Percentiles rank a stretch among this genome's conserved stretches.
Evolutionary conservation across 2,329 filamentous ascomycete species (phyloP).

Genomic region (Monosporascus sp.): DNA sequence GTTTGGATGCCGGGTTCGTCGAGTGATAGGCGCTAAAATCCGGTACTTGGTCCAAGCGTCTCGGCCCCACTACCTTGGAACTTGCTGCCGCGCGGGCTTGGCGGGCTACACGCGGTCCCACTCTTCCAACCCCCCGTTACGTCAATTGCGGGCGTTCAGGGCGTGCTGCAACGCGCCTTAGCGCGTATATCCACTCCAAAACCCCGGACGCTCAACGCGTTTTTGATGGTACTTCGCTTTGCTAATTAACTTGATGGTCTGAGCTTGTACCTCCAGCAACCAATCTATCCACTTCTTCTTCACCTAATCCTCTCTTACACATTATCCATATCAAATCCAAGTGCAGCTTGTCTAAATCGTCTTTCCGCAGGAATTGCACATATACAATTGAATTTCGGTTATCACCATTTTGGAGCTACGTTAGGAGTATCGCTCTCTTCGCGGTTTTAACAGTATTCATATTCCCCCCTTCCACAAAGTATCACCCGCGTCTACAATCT

Average conservation of each 20-base stretch:
- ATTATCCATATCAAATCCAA: not conserved
- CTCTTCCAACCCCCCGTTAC: constrained; percentile 12
- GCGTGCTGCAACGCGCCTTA: constrained; percentile 15
- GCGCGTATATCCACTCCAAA: constrained; percentile 19
- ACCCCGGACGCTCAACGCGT: constrained; percentile 11
- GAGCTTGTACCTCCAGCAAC: constrained; percentile 18
- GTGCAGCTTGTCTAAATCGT: not conserved
- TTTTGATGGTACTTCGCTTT: constrained; percentile 16
- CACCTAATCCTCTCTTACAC: not conserved
- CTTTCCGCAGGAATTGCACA: too few species aligned
- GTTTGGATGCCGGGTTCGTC: constrained; percentile 1
- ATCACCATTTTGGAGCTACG: too few species aligned
- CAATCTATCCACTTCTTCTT: constrained; percentile 4
- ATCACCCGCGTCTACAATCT: not conserved
- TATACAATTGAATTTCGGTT: too few species aligned
- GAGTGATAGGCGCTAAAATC: constrained; percentile 12
- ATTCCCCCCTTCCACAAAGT: not conserved
- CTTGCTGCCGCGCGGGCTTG: not conserved
- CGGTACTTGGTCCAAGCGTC: constrained; percentile 10
- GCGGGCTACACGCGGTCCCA: not conserved
- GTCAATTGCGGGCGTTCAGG: constrained; percentile 11
- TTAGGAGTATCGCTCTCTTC: not conserved
- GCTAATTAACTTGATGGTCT: constrained; percentile 16
- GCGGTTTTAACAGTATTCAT: not conserved
- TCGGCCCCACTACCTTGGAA: constrained; percentile 3